A percentile compares a stretch with the other conserved stretches of the same genome.
phyloP scores from a whole-genome alignment of 345 rosid species.

The Litchi chinensis region DNA sequence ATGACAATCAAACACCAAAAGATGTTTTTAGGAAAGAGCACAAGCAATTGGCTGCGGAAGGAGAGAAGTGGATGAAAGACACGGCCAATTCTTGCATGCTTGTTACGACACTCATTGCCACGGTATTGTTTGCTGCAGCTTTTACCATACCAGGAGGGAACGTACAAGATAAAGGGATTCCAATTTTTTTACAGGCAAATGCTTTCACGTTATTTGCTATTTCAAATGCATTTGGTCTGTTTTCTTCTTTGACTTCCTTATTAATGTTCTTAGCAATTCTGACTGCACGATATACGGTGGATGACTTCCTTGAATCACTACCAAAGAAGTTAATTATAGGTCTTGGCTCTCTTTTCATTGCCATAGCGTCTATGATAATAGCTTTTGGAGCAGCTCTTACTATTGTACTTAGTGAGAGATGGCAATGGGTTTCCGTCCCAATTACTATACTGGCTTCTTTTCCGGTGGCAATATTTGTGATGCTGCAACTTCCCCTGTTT shows the following conservation, averaged over 20 bases:
- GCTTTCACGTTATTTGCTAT: constrained; percentile 17
- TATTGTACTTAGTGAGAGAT: not conserved
- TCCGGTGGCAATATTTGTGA: not conserved
- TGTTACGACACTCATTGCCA: constrained; percentile 22
- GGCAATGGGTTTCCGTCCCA: not conserved
- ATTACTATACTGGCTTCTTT: not conserved
- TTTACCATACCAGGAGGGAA: constrained; percentile 27
- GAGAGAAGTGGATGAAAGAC: constrained; percentile 24
- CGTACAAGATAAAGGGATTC: not conserved
- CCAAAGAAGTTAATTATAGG: constrained; percentile 20
- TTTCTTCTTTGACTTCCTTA: constrained; percentile 18
- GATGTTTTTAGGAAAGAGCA: constrained; percentile 14
- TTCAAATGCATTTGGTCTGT: constrained; percentile 15
- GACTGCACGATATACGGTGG: constrained; percentile 19
- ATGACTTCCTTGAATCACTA: constrained; percentile 16
- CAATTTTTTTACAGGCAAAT: constrained; percentile 8
- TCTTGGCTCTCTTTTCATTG: constrained; percentile 15
- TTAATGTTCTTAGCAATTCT: constrained; percentile 24
- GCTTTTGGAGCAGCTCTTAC: constrained; percentile 12
- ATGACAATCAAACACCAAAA: constrained; percentile 13
- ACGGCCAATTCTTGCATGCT: constrained; percentile 16
- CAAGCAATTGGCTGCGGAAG: constrained; percentile 6
- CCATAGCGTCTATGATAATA: constrained; percentile 22
- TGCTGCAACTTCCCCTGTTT: not conserved
- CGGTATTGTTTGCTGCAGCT: constrained; percentile 23